These are phyloP conservation scores for Ambrosia artemisiifolia DNA, from an alignment of 129 eudicot genomes.

Conservation along the genomic window DNA sequence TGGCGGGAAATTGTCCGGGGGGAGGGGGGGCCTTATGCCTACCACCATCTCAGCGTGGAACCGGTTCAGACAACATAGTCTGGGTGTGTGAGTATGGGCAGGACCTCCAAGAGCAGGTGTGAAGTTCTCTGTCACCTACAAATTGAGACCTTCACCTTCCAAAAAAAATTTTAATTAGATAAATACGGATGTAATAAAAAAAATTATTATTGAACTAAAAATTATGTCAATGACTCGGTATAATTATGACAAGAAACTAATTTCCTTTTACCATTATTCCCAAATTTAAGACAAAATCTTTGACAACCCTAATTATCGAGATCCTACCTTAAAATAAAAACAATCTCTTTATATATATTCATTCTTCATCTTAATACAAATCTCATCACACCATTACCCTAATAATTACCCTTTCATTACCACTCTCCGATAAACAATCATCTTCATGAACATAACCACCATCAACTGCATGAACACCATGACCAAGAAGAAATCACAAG, in stretches of 20 bases:
- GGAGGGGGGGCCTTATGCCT: no score
- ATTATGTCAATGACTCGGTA: not conserved
- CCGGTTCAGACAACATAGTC: no score
- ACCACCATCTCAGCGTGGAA: no score
- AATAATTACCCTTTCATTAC: not conserved
- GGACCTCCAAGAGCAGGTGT: no score
- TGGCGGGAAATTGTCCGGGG: no score
- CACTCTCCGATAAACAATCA: not conserved
- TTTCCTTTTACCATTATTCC: not conserved
- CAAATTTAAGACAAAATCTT: conserved; percentile 5
- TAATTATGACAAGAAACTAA: not conserved
- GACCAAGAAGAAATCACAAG: conserved; percentile 16
- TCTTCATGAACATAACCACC: not conserved
- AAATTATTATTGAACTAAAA: not conserved
- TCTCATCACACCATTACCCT: no score
- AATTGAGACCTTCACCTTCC: no score
- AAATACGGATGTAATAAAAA: not conserved
- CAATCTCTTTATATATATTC: not conserved
- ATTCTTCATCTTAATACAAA: not conserved
- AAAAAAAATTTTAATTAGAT: not conserved
- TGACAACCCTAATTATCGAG: not conserved
- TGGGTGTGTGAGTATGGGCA: no score
- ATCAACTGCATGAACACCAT: not conserved
- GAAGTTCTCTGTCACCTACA: no score
- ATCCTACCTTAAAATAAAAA: not conserved